Conservation (phyloP, 805 yeast genomes). For the Spencermartinsiella europaea region DNA sequence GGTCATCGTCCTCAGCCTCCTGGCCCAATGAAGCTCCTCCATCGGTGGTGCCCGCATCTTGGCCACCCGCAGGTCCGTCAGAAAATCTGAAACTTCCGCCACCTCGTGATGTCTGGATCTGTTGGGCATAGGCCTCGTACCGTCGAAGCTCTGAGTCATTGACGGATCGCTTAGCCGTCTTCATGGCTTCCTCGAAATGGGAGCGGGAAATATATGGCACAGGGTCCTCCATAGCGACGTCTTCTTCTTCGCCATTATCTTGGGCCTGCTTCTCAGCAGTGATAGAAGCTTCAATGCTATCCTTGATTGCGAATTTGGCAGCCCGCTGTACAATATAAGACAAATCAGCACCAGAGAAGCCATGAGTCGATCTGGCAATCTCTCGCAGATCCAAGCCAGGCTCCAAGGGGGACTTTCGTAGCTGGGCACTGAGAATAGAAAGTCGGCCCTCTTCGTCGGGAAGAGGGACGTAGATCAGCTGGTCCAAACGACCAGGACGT, state of each 20-base stretch:
- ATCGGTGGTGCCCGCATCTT: conserved; percentile 34
- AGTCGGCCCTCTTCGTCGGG: conserved; percentile 95
- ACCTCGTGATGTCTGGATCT: conserved; percentile 93
- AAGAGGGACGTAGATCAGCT: conserved; percentile 95
- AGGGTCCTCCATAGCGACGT: conserved; percentile 75
- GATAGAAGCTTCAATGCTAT: conserved; percentile 82
- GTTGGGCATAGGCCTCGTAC: conserved; percentile 97
- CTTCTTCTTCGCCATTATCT: conserved; percentile 40
- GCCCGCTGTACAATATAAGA: conserved; percentile 96
- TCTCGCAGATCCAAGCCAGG: conserved; percentile 87
- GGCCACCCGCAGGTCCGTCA: conserved; percentile 38
- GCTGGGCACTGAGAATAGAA: conserved; percentile 90
- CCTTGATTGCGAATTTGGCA: conserved; percentile 98
- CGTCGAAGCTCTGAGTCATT: conserved; percentile 97
- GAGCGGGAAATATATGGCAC: conserved; percentile 92
- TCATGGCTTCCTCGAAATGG: conserved; percentile 99
- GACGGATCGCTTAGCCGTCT: conserved; percentile 96
- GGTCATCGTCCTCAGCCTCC: conserved; percentile 61
- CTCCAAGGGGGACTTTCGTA: conserved; percentile 97
- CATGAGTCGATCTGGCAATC: conserved; percentile 91
- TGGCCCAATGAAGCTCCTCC: conserved; percentile 45
- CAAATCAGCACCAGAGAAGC: conserved; percentile 99
- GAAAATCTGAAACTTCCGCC: conserved; percentile 86
- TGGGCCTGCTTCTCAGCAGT: conserved; percentile 41
- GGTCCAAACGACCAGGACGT: conserved; percentile 99